These are phyloP conservation scores for Mycena rebaudengoi DNA, from an alignment of 768 basidiomycete genomes.

Conservation along the genomic window DNA sequence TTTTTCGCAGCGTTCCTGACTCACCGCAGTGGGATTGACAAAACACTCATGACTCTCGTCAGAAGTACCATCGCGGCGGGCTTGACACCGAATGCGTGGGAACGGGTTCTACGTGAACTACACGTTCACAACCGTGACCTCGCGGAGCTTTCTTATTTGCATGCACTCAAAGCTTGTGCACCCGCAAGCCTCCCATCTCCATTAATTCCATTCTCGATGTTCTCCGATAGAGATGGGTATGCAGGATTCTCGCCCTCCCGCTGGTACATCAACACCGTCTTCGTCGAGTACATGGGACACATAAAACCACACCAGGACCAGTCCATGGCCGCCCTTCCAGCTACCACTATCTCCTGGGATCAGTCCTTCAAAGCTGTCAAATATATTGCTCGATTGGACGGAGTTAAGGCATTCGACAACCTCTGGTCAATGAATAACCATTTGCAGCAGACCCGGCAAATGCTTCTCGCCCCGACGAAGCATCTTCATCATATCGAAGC, in stretches of 20 bases:
- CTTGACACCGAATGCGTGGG: constrained; percentile 1
- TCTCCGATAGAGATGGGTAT: neutral
- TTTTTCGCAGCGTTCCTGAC: constrained; percentile 9
- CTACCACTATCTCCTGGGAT: neutral
- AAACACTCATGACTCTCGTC: neutral
- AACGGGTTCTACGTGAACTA: neutral
- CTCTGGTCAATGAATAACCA: neutral
- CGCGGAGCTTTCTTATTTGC: neutral
- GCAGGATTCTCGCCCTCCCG: neutral
- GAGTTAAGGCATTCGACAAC: neutral
- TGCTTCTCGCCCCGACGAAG: too few species aligned
- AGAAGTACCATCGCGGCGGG: neutral
- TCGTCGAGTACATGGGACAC: neutral
- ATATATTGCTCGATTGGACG: neutral
- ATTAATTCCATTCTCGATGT: neutral
- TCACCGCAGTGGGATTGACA: constrained; percentile 10
- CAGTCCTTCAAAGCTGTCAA: constrained; percentile 4
- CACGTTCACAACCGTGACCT: neutral
- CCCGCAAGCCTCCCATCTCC: too few species aligned
- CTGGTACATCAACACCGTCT: neutral
- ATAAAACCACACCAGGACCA: constrained; percentile 5
- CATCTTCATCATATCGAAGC: too few species aligned
- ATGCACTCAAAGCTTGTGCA: neutral
- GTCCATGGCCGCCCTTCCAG: neutral
- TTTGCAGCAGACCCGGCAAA: neutral